Percentiles rank a stretch among this genome's conserved stretches.
Evolutionary conservation across 2,329 filamentous ascomycete species (phyloP).

Genomic region (Monascus ruber): DNA sequence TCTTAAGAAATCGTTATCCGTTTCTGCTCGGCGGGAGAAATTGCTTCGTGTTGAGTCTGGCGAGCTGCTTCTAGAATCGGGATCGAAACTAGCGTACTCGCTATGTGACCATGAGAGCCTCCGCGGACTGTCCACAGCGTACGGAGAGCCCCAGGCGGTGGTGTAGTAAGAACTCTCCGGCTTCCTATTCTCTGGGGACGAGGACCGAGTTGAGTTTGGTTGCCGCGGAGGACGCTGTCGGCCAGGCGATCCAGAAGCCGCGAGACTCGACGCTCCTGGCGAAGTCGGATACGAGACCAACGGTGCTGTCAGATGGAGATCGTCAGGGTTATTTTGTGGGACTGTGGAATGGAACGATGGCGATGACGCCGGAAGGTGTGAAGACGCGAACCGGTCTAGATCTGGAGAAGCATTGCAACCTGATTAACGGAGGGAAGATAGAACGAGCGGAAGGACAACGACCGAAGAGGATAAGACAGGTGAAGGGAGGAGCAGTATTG

Average conservation of each 20-base stretch:
- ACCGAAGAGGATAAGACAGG: too few species aligned
- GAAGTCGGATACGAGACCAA: slow-evolving; percentile 22
- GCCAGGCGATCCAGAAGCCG: slow-evolving; percentile 23
- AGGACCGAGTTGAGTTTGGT: slow-evolving; percentile 19
- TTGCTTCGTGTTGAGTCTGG: slow-evolving; percentile 20
- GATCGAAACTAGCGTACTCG: slow-evolving; percentile 36
- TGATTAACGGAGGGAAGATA: slow-evolving; percentile 5
- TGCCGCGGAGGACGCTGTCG: slow-evolving; percentile 15
- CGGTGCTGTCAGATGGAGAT: slow-evolving; percentile 19
- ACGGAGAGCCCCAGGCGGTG: slow-evolving; percentile 86
- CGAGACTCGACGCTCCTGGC: slow-evolving; percentile 26
- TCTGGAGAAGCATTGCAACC: slow-evolving; percentile 15
- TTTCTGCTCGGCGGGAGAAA: slow-evolving; percentile 11
- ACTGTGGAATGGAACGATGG: slow-evolving; percentile 18
- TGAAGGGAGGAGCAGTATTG: slow-evolving; percentile 1
- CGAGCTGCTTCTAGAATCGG: slow-evolving; percentile 22
- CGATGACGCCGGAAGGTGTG: slow-evolving; percentile 27
- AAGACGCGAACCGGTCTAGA: slow-evolving; percentile 26
- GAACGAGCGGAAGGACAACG: slow-evolving; percentile 1
- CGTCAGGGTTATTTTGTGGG: slow-evolving; percentile 17
- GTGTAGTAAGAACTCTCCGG: slow-evolving; percentile 51
- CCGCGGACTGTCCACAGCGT: slow-evolving; percentile 51
- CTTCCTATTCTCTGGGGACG: slow-evolving; percentile 30
- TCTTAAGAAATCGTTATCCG: slow-evolving; percentile 17
- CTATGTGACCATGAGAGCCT: slow-evolving; percentile 28